Percentiles rank a stretch among this genome's conserved stretches.
phyloP scores from a whole-genome alignment of 306 rosid genomes.

The Boehmeria nivea region DNA sequence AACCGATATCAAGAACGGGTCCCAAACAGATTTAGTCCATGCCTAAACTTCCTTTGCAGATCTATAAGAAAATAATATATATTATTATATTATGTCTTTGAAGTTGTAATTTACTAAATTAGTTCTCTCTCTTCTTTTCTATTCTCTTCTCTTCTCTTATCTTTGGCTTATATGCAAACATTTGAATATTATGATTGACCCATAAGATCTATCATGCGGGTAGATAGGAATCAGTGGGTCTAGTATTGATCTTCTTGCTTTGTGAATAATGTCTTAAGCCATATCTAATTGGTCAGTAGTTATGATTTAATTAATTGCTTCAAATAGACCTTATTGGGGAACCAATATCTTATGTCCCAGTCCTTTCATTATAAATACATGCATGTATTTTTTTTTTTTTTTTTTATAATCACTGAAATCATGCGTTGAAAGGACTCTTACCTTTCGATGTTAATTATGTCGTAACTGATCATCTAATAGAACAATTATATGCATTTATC shows the following conservation, averaged over 20 bases:
- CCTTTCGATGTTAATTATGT: not conserved
- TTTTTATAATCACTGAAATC: too few relatives aligned
- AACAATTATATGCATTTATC: too few relatives aligned
- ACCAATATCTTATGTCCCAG: not conserved
- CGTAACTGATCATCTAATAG: not conserved
- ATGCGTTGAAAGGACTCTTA: not conserved
- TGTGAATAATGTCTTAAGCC: not conserved
- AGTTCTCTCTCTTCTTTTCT: too few relatives aligned
- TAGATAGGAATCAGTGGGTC: slow-evolving; percentile 11
- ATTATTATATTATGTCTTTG: too few relatives aligned
- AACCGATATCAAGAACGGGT: too few relatives aligned
- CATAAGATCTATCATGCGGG: slow-evolving; percentile 7
- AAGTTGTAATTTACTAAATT: too few relatives aligned
- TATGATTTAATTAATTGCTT: not conserved
- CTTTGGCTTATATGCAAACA: not conserved
- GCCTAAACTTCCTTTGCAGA: too few relatives aligned
- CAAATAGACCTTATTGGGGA: not conserved
- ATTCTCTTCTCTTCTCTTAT: too few relatives aligned
- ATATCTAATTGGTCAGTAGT: not conserved
- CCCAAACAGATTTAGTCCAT: too few relatives aligned
- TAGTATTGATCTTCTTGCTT: slow-evolving; percentile 4
- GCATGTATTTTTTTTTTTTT: too few relatives aligned
- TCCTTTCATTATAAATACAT: not conserved
- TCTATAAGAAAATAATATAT: too few relatives aligned
- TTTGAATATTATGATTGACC: slow-evolving; percentile 1